Conservation (phyloP, 345 rosid species). For the Hibiscus syriacus region DNA sequence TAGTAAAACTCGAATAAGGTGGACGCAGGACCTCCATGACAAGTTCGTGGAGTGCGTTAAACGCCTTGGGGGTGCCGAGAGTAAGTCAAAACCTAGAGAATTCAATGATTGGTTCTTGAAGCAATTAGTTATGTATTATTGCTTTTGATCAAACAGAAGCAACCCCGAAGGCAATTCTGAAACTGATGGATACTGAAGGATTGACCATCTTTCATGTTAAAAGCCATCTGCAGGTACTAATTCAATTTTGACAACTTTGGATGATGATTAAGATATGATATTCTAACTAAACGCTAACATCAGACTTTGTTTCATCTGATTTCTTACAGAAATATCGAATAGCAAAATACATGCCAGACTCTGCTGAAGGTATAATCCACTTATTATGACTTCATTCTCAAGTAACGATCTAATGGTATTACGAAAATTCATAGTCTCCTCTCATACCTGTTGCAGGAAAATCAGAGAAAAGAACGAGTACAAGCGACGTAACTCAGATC, state of each 20-base stretch:
- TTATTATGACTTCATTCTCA: no score
- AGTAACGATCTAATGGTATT: no score
- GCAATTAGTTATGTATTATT: slow-evolving; percentile 1
- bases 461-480: slow-evolving; percentile 34
- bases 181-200: slow-evolving; percentile 83
- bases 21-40: slow-evolving; percentile 92
- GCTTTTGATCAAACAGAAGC: slow-evolving; percentile 44
- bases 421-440: no score
- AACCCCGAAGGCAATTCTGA: slow-evolving; percentile 84
- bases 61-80: slow-evolving; percentile 58
- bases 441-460: slow-evolving; percentile 54
- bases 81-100: slow-evolving; percentile 1
- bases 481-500: slow-evolving; percentile 34
- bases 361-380: slow-evolving; percentile 49
- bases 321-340: slow-evolving; percentile 69
- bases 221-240: slow-evolving; percentile 86
- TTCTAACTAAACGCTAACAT: background rate
- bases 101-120: background rate
- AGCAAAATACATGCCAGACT: slow-evolving; percentile 70
- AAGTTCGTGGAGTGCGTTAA: slow-evolving; percentile 80
- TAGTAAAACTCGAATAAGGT: slow-evolving; percentile 70
- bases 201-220: slow-evolving; percentile 93
- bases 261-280: background rate
- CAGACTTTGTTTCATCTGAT: background rate
- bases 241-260: background rate